phyloP scores from a whole-genome alignment of 345 rosid genomes.

The Heritiera littoralis region DNA sequence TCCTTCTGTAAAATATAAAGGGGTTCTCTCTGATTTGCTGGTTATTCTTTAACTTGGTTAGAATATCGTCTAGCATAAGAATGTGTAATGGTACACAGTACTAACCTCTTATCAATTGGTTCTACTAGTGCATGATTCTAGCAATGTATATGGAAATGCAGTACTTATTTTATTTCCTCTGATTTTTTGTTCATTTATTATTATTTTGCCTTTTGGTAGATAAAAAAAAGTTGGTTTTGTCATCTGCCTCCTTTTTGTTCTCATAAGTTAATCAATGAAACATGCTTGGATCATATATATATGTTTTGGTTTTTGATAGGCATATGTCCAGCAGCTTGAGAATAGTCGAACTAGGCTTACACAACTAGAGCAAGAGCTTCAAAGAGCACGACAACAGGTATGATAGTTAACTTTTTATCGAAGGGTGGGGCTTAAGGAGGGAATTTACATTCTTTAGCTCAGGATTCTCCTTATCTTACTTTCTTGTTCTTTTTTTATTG shows the following conservation, averaged over 20 bases:
- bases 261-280: conserved; percentile 27
- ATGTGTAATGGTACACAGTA: neutral
- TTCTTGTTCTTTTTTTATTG: neutral
- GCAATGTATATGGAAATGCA: neutral
- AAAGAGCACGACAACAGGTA: conserved; percentile 81
- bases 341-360: conserved; percentile 61
- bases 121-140: neutral
- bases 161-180: neutral
- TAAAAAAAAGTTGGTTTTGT: conserved; percentile 9
- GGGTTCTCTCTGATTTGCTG: neutral
- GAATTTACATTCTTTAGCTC: neutral
- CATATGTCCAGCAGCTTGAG: conserved; percentile 92
- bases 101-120: neutral
- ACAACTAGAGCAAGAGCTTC: conserved; percentile 82
- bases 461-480: neutral
- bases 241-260: neutral
- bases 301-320: conserved; percentile 62
- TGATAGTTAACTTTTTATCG: neutral
- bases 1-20: neutral
- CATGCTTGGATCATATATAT: conserved; percentile 47
- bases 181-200: neutral
- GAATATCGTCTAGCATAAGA: neutral
- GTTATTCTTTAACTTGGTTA: neutral
- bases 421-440: neutral
- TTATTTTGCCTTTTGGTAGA: neutral